Conservation (phyloP, 2,329 filamentous ascomycete genomes). For the Colletotrichum scovillei region DNA sequence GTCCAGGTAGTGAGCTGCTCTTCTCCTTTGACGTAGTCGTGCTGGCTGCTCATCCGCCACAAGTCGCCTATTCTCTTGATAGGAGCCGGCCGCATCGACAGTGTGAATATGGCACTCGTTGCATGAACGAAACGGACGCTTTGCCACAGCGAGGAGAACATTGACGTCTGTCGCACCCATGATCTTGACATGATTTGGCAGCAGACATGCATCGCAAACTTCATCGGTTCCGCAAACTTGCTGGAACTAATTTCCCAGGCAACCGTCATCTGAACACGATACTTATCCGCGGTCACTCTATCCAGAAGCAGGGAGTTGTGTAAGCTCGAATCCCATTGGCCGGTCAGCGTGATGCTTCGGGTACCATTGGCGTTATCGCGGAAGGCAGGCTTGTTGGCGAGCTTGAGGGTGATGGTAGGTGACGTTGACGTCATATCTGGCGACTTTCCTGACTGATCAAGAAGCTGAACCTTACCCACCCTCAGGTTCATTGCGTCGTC, state of each 20-base stretch:
- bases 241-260: constrained; percentile 87
- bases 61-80: constrained; percentile 93
- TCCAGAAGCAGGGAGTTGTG: constrained; percentile 95
- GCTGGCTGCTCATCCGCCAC: constrained; percentile 95
- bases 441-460: constrained; percentile 87
- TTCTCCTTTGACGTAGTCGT: constrained; percentile 97
- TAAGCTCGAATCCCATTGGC: constrained; percentile 96
- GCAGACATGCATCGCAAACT: constrained; percentile 83
- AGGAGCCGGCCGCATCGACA: constrained; percentile 86
- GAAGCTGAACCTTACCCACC: constrained; percentile 82
- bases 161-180: constrained; percentile 86
- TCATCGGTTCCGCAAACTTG: constrained; percentile 88
- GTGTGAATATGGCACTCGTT: constrained; percentile 85
- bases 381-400: constrained; percentile 82
- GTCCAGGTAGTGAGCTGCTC: constrained; percentile 87
- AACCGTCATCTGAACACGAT: constrained; percentile 88
- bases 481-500: constrained; percentile 81
- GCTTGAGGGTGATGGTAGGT: constrained; percentile 80
- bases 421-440: constrained; percentile 80
- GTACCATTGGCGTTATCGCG: constrained; percentile 92
- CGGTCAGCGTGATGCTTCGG: constrained; percentile 84
- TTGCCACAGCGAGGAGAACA: constrained; percentile 90
- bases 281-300: constrained; percentile 90
- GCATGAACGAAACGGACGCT: constrained; percentile 88
- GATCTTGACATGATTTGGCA: constrained; percentile 86